Base-by-base conservation (phyloP, 805 yeast species). In the Starmerella potacharoeniae region DNA sequence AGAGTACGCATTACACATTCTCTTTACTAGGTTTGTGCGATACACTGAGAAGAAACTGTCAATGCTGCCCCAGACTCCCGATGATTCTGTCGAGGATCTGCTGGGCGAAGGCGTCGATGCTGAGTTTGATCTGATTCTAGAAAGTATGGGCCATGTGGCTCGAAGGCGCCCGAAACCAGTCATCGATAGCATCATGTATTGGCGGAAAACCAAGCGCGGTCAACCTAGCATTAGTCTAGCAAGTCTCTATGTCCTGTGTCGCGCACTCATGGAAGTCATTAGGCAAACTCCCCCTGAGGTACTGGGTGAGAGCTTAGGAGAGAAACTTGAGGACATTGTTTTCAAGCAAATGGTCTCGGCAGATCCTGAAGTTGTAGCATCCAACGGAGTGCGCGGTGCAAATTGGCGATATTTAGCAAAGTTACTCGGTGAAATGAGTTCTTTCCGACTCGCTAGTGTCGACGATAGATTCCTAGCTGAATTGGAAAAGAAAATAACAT, bases 111-210 rank as follows among this genome's bases (percentile, higher is more conserved):
- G 97, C 1, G 82, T 79, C 1, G 97, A 93, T 64, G 82, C 85
- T 0, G 79, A 78, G 22, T 91, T 93, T 66, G 98, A 93, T 69
- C 80, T 85, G 63, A 86, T 89, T 52, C 79, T 95, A 22, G 80
- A 81, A 14, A 85, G 96, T 0, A 71, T 93, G 54, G 98, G 98
- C 8, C 86, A 86, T 66, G 86, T 93, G 40, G 95, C 98, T 1
- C 77, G 88, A 55, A 76, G 83, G 30, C 86, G 88, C 61, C 97
- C 97, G 0, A 90, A 88, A 65, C 95, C 96, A 0, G 96, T 93
- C 1, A 89, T 95, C 36, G 99, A 93, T 68, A 88, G 95, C 6
- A 95, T 93, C 57, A 90, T 93, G 97, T 90, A 86, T 66, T 93
- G 99, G 99, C 77, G 97, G 57, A 87, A 91, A 67, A 81, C 91